Percentiles rank a stretch among this genome's conserved stretches.
phyloP scores from a whole-genome alignment of 441 rosid genomes.

The Pelargonium citronellum region DNA sequence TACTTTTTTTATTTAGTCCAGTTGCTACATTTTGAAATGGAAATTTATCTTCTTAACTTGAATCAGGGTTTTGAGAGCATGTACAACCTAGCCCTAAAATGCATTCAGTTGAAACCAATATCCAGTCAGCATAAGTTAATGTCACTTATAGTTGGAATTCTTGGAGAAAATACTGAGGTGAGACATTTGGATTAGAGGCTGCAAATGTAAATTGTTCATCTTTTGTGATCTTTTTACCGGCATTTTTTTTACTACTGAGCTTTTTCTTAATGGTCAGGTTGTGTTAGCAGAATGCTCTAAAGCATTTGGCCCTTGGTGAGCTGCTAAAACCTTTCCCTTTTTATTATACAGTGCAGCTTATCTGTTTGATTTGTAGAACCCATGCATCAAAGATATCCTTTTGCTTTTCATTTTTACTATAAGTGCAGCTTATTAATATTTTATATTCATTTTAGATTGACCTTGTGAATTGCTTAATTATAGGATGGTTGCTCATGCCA shows the following conservation, averaged over 20 bases:
- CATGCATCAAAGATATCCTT: background rate
- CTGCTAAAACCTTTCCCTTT: conserved; percentile 12
- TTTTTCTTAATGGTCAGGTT: conserved; percentile 47
- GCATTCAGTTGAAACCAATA: conserved; percentile 62
- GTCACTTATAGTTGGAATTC: conserved; percentile 66
- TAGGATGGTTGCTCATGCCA: conserved; percentile 93
- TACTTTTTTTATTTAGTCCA: background rate
- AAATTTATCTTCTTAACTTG: conserved; percentile 19
- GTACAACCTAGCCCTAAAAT: conserved; percentile 76
- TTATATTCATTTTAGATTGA: conserved; percentile 9
- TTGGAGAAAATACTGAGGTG: conserved; percentile 90
- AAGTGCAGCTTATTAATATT: background rate
- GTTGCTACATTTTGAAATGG: conserved; percentile 16
- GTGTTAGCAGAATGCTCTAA: conserved; percentile 85
- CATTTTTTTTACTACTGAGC: conserved; percentile 5
- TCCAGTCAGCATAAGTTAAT: conserved; percentile 61
- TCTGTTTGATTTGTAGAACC: background rate
- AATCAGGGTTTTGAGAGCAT: conserved; percentile 82
- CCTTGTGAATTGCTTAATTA: conserved; percentile 20
- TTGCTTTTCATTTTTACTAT: background rate
- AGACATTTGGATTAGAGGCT: conserved; percentile 17
- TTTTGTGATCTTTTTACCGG: conserved; percentile 7
- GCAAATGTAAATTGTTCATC: conserved; percentile 7
- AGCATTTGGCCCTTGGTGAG: conserved; percentile 93
- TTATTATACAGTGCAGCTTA: background rate